Evolutionary conservation across 108 stramenopile genomes (phyloP).

Genomic region (Conticribra guillardii): DNA sequence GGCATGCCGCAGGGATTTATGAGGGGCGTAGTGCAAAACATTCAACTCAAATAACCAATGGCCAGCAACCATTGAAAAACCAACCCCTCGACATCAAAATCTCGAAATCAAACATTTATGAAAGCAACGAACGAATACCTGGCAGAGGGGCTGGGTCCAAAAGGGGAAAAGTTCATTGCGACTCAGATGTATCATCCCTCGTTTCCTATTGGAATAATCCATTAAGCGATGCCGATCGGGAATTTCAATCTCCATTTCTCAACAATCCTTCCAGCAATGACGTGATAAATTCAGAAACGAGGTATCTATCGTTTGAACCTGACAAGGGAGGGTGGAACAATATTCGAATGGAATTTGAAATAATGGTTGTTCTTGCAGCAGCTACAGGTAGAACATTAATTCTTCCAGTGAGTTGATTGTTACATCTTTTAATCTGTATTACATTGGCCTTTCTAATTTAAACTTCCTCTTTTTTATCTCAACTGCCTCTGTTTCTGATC

Average conservation of each 20-base stretch:
- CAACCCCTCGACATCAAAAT: too few relatives aligned
- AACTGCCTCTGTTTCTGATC: too few relatives aligned
- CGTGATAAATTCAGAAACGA: conserved; percentile 1
- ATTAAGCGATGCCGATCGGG: conserved; percentile 51
- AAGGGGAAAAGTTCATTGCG: conserved; percentile 22
- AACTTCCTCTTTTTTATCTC: too few relatives aligned
- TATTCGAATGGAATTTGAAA: conserved; percentile 84
- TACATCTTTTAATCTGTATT: too few relatives aligned
- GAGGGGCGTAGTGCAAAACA: too few relatives aligned
- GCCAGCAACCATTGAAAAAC: too few relatives aligned
- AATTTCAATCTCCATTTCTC: conserved; percentile 58
- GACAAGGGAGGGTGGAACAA: conserved; percentile 75
- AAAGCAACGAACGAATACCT: too few relatives aligned
- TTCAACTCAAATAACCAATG: too few relatives aligned
- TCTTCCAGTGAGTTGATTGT: too few relatives aligned
- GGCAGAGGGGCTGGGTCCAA: conserved; percentile 17
- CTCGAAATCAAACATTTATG: too few relatives aligned
- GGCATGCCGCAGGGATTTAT: too few relatives aligned
- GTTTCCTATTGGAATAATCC: conserved; percentile 78
- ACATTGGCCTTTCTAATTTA: too few relatives aligned
- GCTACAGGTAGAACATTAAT: conserved; percentile 82
- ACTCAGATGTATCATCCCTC: conserved; percentile 14
- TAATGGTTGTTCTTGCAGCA: conserved; percentile 75
- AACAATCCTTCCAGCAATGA: conserved; percentile 1
- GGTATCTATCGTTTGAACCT: conserved; percentile 72